Percentiles rank a stretch among this genome's conserved stretches.
Evolutionary conservation across 2,329 filamentous ascomycete species (phyloP).

Genomic region (Venturia nashicola): DNA sequence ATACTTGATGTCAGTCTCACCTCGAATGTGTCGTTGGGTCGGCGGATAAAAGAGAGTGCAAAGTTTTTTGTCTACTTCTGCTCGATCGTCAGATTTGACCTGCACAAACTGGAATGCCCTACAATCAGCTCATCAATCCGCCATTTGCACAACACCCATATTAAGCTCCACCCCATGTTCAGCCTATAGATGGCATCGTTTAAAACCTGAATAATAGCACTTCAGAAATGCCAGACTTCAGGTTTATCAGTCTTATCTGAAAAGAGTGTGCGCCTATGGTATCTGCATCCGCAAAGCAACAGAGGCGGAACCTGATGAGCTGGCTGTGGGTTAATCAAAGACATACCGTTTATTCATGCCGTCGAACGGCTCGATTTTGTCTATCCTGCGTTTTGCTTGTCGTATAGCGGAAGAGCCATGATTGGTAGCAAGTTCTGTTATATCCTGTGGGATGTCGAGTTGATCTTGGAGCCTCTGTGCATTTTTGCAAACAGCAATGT

Average conservation of each 20-base stretch:
- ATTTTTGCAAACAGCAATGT: constrained; percentile 2
- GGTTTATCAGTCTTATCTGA: background rate
- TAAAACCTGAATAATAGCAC: background rate
- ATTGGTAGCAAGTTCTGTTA: background rate
- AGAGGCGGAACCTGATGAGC: background rate
- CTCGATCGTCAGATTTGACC: background rate
- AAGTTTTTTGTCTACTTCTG: background rate
- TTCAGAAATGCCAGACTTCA: background rate
- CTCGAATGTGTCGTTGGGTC: background rate
- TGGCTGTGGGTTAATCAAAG: background rate
- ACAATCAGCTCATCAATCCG: background rate
- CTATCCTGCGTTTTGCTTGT: background rate
- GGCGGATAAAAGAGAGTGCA: background rate
- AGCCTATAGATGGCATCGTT: background rate
- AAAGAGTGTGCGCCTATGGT: background rate
- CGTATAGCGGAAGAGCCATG: background rate
- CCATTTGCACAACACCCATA: background rate
- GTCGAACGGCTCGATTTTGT: background rate
- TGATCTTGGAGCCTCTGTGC: background rate
- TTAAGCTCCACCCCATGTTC: background rate
- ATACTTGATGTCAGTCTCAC: background rate
- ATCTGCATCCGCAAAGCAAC: background rate
- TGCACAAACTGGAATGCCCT: background rate
- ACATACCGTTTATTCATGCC: background rate
- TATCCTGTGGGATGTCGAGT: background rate